phyloP scores from a whole-genome alignment of 257 asterid species.

The Echites panduratus region DNA sequence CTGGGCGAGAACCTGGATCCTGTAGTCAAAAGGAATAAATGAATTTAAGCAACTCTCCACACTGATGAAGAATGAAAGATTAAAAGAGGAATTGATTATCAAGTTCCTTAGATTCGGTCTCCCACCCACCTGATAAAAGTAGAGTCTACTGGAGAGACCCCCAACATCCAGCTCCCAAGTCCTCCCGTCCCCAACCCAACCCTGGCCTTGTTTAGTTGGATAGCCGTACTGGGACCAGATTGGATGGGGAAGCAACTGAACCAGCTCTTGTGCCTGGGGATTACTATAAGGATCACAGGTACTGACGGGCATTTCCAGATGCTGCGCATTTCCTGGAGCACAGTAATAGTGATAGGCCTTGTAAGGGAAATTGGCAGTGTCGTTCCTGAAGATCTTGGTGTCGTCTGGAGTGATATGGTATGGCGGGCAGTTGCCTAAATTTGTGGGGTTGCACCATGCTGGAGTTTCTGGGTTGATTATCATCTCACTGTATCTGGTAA shows the following conservation, averaged over 20 bases:
- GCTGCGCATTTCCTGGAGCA: conserved; percentile 56
- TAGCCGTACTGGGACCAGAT: conserved; percentile 67
- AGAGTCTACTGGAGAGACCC: conserved; percentile 58
- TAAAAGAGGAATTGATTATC: too few relatives aligned
- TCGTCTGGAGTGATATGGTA: conserved; percentile 52
- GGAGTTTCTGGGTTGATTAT: conserved; percentile 48
- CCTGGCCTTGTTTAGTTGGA: conserved; percentile 51
- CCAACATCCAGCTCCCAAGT: conserved; percentile 73
- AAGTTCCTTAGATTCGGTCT: background rate
- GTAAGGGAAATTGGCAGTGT: conserved; percentile 50
- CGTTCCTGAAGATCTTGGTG: conserved; percentile 39
- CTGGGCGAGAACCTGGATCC: conserved; percentile 63
- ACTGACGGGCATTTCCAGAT: conserved; percentile 45
- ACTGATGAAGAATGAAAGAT: background rate
- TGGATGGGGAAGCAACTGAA: conserved; percentile 67
- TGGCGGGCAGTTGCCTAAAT: conserved; percentile 51
- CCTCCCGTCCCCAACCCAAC: conserved; percentile 53
- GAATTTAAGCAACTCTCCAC: background rate
- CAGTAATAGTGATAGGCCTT: conserved; percentile 65
- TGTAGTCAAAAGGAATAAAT: conserved; percentile 12
- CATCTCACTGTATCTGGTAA: conserved; percentile 64
- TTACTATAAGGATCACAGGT: conserved; percentile 66
- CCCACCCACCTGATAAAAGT: conserved; percentile 59
- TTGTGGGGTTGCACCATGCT: conserved; percentile 56
- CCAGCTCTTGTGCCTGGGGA: conserved; percentile 63